phyloP scores from a whole-genome alignment of 1,284 basidiomycete species.

The Naganishia albida region DNA sequence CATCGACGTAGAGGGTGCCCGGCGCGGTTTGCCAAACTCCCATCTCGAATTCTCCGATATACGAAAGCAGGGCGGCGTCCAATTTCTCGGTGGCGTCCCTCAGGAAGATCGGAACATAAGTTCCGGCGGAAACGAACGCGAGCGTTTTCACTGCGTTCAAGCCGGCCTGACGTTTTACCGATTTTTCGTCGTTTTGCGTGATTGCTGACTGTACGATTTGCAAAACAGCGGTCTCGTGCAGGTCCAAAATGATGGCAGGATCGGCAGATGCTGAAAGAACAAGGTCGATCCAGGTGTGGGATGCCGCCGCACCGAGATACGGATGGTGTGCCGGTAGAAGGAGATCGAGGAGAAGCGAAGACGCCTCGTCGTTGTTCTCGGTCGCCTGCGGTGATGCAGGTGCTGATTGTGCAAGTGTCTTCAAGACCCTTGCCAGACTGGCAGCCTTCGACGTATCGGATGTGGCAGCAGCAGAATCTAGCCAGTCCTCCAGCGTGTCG shows the following conservation, averaged over 20 bases:
- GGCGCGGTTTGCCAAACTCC: slow-evolving; percentile 82
- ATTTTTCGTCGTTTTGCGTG: slow-evolving; percentile 36
- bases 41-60: slow-evolving; percentile 70
- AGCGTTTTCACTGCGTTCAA: slow-evolving; percentile 75
- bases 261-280: slow-evolving; percentile 69
- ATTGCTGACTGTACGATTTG: slow-evolving; percentile 35
- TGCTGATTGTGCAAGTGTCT: neutral
- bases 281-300: slow-evolving; percentile 79
- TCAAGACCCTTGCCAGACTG: slow-evolving; percentile 29
- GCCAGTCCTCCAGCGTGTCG: slow-evolving; percentile 21
- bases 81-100: slow-evolving; percentile 68
- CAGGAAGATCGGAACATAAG: slow-evolving; percentile 69
- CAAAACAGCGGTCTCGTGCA: slow-evolving; percentile 10
- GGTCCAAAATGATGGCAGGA: slow-evolving; percentile 59
- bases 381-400: neutral
- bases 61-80: slow-evolving; percentile 60
- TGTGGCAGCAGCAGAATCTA: slow-evolving; percentile 25
- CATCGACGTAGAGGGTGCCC: slow-evolving; percentile 75
- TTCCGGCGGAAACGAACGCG: slow-evolving; percentile 71
- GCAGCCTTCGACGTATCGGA: slow-evolving; percentile 21
- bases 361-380: slow-evolving; percentile 41
- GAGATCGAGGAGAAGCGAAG: slow-evolving; percentile 58
- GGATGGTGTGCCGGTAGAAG: slow-evolving; percentile 75
- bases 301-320: slow-evolving; percentile 63
- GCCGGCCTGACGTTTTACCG: slow-evolving; percentile 58